These are phyloP conservation scores for Alternaria arbusti DNA, from an alignment of 2,329 filamentous ascomycete genomes.

Conservation along the genomic window DNA sequence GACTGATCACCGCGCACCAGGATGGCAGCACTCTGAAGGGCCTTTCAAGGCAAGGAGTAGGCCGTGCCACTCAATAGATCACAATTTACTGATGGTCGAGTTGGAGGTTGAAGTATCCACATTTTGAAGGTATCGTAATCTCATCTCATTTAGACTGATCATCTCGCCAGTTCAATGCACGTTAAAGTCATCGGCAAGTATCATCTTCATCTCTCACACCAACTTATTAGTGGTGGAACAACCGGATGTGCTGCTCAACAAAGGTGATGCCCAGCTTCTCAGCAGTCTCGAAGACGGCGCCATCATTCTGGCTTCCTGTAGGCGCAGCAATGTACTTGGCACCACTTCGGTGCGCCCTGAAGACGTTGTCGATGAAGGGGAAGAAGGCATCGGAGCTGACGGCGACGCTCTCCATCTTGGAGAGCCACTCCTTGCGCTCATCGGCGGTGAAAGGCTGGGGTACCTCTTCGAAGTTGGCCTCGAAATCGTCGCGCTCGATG, in stretches of 20 bases:
- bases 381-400: conserved; percentile 97
- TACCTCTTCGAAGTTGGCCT: conserved; percentile 88
- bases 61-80: neutral
- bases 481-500: conserved; percentile 84
- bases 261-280: conserved; percentile 93
- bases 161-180: conserved; percentile 3
- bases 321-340: conserved; percentile 96
- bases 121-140: conserved; percentile 11
- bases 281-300: conserved; percentile 82
- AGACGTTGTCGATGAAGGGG: conserved; percentile 98
- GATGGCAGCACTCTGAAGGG: no score
- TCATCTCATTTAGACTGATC: neutral
- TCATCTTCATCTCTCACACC: neutral
- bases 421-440: conserved; percentile 86
- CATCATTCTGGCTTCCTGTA: conserved; percentile 85
- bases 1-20: neutral
- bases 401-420: conserved; percentile 80
- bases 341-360: conserved; percentile 85
- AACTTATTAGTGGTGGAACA: conserved; percentile 84
- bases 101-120: conserved; percentile 11
- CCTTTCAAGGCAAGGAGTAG: neutral
- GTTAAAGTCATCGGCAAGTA: conserved; percentile 2
- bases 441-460: conserved; percentile 80
- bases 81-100: neutral
- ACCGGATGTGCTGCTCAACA: conserved; percentile 89